phyloP scores from a whole-genome alignment of 148 eudicot genomes.

The Rhododendron williamsianum region DNA sequence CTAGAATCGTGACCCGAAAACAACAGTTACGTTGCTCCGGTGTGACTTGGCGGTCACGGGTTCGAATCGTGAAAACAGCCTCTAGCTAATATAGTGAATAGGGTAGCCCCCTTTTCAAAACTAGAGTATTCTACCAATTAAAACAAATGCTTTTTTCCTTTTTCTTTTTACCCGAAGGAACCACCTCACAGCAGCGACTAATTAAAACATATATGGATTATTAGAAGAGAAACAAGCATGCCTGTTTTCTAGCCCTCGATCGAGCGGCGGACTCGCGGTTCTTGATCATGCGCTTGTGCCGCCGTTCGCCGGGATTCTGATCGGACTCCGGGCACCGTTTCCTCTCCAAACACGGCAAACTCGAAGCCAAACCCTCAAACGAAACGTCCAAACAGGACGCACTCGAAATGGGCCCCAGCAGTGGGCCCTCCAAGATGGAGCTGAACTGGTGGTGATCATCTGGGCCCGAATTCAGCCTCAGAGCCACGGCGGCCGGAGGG shows the following conservation, averaged over 20 bases:
- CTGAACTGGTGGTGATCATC: neutral
- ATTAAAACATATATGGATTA: neutral
- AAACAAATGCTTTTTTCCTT: no score
- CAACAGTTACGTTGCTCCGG: no score
- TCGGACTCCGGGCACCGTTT: slow-evolving; percentile 26
- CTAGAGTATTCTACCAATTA: no score
- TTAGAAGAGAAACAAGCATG: neutral
- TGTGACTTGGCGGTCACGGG: no score
- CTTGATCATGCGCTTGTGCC: slow-evolving; percentile 45
- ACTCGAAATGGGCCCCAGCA: neutral
- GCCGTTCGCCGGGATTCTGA: slow-evolving; percentile 19
- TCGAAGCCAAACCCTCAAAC: slow-evolving; percentile 21
- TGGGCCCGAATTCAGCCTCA: slow-evolving; percentile 21
- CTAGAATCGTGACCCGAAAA: no score
- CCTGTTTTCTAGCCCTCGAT: slow-evolving; percentile 55
- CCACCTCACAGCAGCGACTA: no score
- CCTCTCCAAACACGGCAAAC: slow-evolving; percentile 13
- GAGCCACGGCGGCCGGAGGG: slow-evolving; percentile 14
- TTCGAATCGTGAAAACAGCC: no score
- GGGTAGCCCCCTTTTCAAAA: no score
- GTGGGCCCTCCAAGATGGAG: neutral
- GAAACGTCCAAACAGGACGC: neutral
- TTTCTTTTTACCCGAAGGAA: no score
- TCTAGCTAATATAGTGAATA: no score
- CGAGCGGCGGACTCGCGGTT: slow-evolving; percentile 59